Evolutionary conservation across 2,329 filamentous ascomycete genomes (phyloP), one percentile per base, ranked within the genome.

Genomic region (Chrysoporthe cubensis): DNA sequence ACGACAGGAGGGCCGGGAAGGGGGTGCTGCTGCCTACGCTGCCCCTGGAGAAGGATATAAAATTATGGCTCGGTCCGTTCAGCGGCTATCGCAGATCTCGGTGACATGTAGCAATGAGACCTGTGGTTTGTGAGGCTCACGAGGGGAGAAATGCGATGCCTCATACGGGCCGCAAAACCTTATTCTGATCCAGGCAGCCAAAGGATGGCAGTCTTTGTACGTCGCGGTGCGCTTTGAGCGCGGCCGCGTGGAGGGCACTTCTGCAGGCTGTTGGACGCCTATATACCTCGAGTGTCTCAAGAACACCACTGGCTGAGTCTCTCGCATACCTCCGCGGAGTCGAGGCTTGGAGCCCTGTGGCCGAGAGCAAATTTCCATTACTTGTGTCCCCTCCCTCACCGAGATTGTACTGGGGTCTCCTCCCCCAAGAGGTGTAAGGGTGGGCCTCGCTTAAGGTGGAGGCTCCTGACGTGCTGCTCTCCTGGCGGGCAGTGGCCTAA

Each of bases 61-160:
- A 21, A 11, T 11, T 11, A 34, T 48, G 43, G 44, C 60, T 62
- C 60, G 43, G 43, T 54, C 46, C 61, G 46, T 26, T 13, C 14
- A 42, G 21, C 61, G 46, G 57, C 57, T 44, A 43, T 60, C 57
- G 57, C 57, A 60, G 61, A 63, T 63, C 61, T 52, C 48, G 48
- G 61, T 63, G 61, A 63, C 48, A 54, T 26, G 61, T 63, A 63
- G 57, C 57, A 60, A 26, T 8, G 37, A n/a, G 34, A 59, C 37
- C 4, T 34, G 52, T n/a, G 21, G 21, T 56, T 56, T 56, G 14
- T 57, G 14, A 57, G 58, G 42, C 42, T 48, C 11, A 44, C 42
- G 6, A 13, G 32, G 13, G 7, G 57, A 14, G 40, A 11, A 62
- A 62, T 48, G 26, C 60, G 44, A 62, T 50, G 60, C 44, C 60